Evolutionary conservation across 371 early-diverging fungal species (phyloP).

Genomic region (Saksenaea oblongispora): DNA sequence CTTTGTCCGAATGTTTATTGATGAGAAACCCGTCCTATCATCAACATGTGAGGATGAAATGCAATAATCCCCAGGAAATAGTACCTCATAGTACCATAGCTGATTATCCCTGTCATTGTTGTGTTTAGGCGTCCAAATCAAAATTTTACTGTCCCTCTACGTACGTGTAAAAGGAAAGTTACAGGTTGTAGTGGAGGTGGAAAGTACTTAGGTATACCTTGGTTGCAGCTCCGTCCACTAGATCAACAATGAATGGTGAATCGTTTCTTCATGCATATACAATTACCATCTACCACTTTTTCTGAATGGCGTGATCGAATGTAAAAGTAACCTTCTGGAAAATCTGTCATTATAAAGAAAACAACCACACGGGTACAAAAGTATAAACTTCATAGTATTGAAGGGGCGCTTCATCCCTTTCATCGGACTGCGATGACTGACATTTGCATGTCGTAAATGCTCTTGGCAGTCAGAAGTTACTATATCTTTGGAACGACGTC

Average conservation of each 20-base stretch:
- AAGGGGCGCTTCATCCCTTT: too few species aligned
- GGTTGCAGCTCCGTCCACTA: conserved; percentile 39
- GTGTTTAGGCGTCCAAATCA: conserved; percentile 50
- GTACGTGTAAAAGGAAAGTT: too few species aligned
- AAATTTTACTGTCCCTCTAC: conserved; percentile 45
- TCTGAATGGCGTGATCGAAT: conserved; percentile 43
- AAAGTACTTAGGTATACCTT: conserved; percentile 19
- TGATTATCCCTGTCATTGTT: conserved; percentile 51
- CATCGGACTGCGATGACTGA: too few species aligned
- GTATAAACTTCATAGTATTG: too few species aligned
- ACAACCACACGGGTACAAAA: neutral
- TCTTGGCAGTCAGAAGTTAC: too few species aligned
- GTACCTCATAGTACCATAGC: conserved; percentile 49
- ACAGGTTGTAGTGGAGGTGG: neutral
- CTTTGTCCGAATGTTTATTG: conserved; percentile 44
- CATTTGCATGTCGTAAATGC: too few species aligned
- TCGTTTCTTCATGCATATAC: neutral
- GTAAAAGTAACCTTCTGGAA: conserved; percentile 52
- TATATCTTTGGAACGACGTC: too few species aligned
- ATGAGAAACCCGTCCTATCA: conserved; percentile 42
- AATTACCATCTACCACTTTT: conserved; percentile 48
- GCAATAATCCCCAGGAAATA: too few species aligned
- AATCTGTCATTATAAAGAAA: conserved; percentile 32
- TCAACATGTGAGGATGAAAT: neutral
- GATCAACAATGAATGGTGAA: neutral